These are phyloP conservation scores for Citrus maxima DNA, from an alignment of 345 rosid species.

Conservation along the genomic window DNA sequence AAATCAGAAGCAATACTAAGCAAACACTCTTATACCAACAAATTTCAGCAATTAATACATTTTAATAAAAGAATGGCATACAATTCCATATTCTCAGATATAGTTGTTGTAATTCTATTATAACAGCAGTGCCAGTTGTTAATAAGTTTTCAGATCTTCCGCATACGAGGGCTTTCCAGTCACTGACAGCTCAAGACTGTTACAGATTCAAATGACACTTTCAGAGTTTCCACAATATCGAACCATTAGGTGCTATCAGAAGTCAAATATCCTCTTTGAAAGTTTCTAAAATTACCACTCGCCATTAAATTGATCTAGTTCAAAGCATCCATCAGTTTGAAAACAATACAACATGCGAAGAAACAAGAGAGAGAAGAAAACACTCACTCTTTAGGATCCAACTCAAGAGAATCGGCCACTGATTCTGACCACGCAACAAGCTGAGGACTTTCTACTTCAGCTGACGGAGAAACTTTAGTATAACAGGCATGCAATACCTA, in stretches of 20 bases:
- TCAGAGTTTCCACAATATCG: not conserved
- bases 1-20: not conserved
- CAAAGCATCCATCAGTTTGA: not conserved
- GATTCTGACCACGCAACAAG: slow-evolving; percentile 95
- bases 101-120: not conserved
- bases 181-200: not conserved
- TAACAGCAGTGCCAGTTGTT: not conserved
- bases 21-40: not conserved
- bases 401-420: slow-evolving; percentile 70
- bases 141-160: not conserved
- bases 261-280: not conserved
- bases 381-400: slow-evolving; percentile 91
- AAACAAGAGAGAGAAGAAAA: not conserved
- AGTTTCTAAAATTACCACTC: not conserved
- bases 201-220: not conserved
- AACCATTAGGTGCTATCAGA: not conserved
- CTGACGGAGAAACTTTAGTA: slow-evolving; percentile 84
- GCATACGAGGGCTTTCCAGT: not conserved
- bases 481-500: slow-evolving; percentile 92
- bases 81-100: not conserved
- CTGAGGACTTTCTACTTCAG: slow-evolving; percentile 81
- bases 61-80: too few relatives aligned
- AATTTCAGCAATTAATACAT: not conserved
- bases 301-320: not conserved
- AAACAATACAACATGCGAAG: not conserved